Evolutionary conservation across 345 rosid genomes (phyloP), one percentile per base, ranked within the genome.

Genomic region (Brassica nigra): DNA sequence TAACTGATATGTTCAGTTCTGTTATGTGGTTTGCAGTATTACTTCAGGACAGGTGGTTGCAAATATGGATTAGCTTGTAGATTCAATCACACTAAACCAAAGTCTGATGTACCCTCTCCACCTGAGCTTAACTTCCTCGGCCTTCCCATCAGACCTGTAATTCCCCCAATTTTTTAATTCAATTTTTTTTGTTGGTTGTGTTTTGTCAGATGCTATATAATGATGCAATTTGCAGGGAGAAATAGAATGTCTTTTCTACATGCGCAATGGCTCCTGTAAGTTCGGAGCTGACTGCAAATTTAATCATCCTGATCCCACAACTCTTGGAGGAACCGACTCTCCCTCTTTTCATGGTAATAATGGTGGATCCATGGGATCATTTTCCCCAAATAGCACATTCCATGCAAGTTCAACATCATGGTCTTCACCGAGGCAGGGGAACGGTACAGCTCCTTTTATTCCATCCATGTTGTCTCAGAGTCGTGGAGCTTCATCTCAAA

Each of bases 181-280:
- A 81, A 12, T 61, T 59, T 33, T 14, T 47, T 66, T 65, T 47
- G 1, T 29, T 57, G 9, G 55, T 30, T 61, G 0, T 63, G 9
- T 20, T 30, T 29, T 66, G 28, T 30, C 31, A 34, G 14, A 61
- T 54, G 52, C n/a, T 70, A 30, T 64, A 70, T 62, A 68, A 36
- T 69, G 37, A 39, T 20, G 8, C 12, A 15, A 78, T 68, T 66
- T 8, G 2, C 85, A 93, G 97, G 95, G 90, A 77, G 97, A 86
- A 84, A 86, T 69, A 75, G 98, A 95, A 77, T 93, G 99, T 69
- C 93, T 87, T 5, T 93, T 81, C 85, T 95, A 90, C 85, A 95
- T 95, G 98, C 97, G 95, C 49, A 91, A 85, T 80, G 98, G 93
- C 72, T 91, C 98, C 76, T 95, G 99, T 88, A 95, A 91, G 78